Conservation (phyloP, 371 early-diverging fungal species). For the Mucor velutinosus region DNA sequence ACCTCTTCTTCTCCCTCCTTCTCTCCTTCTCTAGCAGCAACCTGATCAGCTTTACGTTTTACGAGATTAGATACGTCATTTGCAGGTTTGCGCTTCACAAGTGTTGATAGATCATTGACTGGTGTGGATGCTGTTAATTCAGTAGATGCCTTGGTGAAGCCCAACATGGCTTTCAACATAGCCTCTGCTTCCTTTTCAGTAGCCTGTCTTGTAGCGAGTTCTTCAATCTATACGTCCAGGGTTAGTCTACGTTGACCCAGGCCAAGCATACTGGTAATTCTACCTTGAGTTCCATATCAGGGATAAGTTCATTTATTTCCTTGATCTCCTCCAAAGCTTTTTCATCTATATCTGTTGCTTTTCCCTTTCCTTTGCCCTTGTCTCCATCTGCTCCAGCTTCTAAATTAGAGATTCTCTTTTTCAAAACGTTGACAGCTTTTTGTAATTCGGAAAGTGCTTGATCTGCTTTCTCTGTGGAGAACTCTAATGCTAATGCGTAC, state of each 20-base stretch:
- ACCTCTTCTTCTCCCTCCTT: not conserved
- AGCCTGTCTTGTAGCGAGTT: conserved; percentile 38
- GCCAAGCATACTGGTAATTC: not conserved
- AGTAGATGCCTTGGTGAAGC: not conserved
- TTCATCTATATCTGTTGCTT: conserved; percentile 9
- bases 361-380: conserved; percentile 39
- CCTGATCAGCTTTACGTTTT: not conserved
- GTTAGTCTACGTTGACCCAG: not conserved
- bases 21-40: not conserved
- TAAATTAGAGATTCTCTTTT: conserved; percentile 38
- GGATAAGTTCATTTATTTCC: conserved; percentile 49
- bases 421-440: conserved; percentile 59
- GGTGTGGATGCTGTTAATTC: conserved; percentile 21
- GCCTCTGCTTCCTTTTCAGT: conserved; percentile 42
- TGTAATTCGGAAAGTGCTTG: conserved; percentile 63
- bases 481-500: conserved; percentile 73
- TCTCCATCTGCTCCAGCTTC: conserved; percentile 45
- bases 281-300: conserved; percentile 58
- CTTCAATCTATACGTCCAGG: conserved; percentile 31
- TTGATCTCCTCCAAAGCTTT: conserved; percentile 33
- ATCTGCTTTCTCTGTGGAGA: conserved; percentile 49
- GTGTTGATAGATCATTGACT: conserved; percentile 46
- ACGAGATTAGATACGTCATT: not conserved
- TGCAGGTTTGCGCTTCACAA: conserved; percentile 43
- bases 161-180: conserved; percentile 35